These are phyloP conservation scores for Lippia alba DNA, from an alignment of 305 asterid species.

Conservation along the genomic window DNA sequence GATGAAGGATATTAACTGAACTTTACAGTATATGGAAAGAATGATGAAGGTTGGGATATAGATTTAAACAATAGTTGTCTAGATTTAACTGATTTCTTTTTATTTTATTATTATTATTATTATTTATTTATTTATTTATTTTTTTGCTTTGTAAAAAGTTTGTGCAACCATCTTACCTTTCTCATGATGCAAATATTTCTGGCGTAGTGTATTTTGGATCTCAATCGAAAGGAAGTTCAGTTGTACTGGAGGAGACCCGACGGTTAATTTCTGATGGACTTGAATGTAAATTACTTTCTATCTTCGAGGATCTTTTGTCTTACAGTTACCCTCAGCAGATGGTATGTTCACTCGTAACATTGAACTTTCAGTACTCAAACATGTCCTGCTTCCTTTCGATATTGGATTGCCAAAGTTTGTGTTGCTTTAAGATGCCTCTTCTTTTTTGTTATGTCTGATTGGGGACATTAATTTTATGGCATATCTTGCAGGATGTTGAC, in stretches of 20 bases:
- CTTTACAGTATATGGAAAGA: no score
- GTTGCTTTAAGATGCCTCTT: not conserved
- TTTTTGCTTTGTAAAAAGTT: not conserved
- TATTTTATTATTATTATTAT: no score
- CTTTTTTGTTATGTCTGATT: constrained; percentile 6
- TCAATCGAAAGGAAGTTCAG: constrained; percentile 54
- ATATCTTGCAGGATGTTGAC: constrained; percentile 72
- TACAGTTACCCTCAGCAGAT: constrained; percentile 77
- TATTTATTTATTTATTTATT: no score
- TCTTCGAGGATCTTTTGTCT: constrained; percentile 69
- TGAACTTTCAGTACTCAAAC: constrained; percentile 23
- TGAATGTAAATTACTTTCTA: constrained; percentile 60
- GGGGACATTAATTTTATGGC: constrained; percentile 26
- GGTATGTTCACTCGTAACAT: constrained; percentile 55
- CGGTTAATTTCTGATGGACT: constrained; percentile 78
- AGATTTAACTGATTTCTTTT: no score
- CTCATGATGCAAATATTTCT: constrained; percentile 34
- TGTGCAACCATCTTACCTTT: constrained; percentile 23
- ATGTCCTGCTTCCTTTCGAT: constrained; percentile 16
- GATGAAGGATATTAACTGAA: no score
- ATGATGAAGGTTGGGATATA: no score
- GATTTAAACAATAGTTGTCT: no score
- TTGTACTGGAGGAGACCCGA: constrained; percentile 66
- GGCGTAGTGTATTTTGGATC: constrained; percentile 63
- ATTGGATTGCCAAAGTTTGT: constrained; percentile 15